Conservation (phyloP, 139 green algal genomes). For the Marvania coccoides region DNA sequence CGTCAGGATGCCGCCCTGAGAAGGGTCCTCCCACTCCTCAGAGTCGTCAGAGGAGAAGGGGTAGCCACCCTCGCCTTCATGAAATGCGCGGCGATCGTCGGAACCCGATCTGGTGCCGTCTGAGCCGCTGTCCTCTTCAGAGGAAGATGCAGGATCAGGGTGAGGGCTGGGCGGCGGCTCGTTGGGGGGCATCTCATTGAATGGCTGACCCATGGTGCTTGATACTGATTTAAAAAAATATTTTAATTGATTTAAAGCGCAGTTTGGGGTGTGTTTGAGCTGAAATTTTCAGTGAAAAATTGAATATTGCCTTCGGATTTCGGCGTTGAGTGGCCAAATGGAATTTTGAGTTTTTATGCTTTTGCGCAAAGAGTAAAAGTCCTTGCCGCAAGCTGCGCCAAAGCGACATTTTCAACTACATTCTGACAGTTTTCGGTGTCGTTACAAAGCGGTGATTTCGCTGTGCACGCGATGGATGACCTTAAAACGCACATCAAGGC, state of each 20-base stretch:
- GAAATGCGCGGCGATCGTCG: background rate
- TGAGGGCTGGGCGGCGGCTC: no score
- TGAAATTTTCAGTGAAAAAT: no score
- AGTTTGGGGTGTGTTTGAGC: no score
- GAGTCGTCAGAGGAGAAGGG: background rate
- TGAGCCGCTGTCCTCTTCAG: background rate
- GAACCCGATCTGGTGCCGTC: background rate
- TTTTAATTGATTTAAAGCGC: no score
- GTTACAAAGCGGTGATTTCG: background rate
- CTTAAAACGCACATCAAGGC: constrained; percentile 13
- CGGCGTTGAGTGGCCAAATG: no score
- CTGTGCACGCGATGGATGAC: constrained; percentile 1
- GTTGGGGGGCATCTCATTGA: no score
- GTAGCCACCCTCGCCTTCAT: background rate
- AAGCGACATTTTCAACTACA: background rate
- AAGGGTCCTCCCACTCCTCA: constrained; percentile 1
- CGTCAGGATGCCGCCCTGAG: background rate
- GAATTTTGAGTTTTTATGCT: no score
- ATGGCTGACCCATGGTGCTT: no score
- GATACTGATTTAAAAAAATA: no score
- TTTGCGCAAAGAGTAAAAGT: no score
- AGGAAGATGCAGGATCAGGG: background rate
- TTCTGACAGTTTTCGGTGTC: no score
- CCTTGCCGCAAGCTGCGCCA: background rate
- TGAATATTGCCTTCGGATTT: no score